Evolutionary conservation across 1,284 basidiomycete genomes (phyloP).

Genomic region (Apiotrichum mycotoxinovorans): DNA sequence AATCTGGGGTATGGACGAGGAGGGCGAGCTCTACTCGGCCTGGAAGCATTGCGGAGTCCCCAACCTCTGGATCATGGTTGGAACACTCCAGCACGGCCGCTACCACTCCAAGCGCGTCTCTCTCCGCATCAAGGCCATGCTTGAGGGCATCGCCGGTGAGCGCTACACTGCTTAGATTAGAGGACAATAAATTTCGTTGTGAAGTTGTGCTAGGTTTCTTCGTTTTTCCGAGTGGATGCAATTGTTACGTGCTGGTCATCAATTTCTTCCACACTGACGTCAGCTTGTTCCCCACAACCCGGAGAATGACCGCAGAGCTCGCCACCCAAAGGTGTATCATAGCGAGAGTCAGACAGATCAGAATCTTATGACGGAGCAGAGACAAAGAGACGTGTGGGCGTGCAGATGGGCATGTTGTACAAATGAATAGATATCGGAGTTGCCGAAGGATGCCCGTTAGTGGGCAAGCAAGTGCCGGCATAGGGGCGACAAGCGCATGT

Average conservation of each 20-base stretch:
- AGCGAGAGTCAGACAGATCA: too few species aligned
- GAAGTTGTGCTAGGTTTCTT: too few species aligned
- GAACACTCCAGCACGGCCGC: constrained; percentile 37
- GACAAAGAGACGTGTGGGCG: too few species aligned
- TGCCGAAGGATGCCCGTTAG: background rate
- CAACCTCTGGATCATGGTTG: constrained; percentile 60
- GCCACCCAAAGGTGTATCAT: too few species aligned
- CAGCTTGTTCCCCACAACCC: too few species aligned
- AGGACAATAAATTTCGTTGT: too few species aligned
- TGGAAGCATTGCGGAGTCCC: constrained; percentile 56
- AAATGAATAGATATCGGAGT: background rate
- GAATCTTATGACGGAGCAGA: too few species aligned
- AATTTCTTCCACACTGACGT: too few species aligned
- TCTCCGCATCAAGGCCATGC: constrained; percentile 27
- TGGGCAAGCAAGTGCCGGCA: background rate
- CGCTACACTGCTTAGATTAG: constrained; percentile 23
- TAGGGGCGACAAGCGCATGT: background rate
- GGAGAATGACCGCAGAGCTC: too few species aligned
- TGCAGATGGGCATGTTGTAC: too few species aligned
- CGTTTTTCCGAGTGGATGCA: too few species aligned
- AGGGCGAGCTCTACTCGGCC: constrained; percentile 58
- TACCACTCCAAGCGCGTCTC: constrained; percentile 35
- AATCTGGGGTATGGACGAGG: constrained; percentile 58
- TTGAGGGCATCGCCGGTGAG: constrained; percentile 24
- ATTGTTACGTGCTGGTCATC: too few species aligned